phyloP scores from a whole-genome alignment of 257 asterid genomes.

The Nicotiana undulata region DNA sequence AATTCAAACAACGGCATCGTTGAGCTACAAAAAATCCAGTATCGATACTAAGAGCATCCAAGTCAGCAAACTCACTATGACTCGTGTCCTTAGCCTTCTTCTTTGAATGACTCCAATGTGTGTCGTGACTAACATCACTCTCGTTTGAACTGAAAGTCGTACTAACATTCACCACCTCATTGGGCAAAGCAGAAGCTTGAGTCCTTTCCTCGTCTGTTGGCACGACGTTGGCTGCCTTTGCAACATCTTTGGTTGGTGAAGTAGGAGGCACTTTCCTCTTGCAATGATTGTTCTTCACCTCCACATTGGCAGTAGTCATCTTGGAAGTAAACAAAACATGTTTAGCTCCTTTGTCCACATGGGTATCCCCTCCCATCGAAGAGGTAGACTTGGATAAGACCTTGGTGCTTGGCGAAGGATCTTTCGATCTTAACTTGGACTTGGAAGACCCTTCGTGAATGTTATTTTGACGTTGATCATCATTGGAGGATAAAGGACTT shows the following conservation, averaged over 20 bases:
- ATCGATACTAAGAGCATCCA: too few species aligned
- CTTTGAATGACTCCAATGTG: too few species aligned
- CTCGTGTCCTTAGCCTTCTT: too few species aligned
- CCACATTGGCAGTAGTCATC: accelerated
- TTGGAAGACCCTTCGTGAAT: neutral
- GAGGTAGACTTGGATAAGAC: neutral
- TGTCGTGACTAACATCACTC: neutral
- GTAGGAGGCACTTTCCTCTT: neutral
- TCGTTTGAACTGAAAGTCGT: neutral
- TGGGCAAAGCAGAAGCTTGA: too few species aligned
- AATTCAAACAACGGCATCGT: too few species aligned
- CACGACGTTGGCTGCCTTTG: neutral
- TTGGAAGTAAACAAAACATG: neutral
- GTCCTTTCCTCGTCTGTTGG: neutral
- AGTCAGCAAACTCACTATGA: too few species aligned
- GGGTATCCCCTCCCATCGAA: neutral
- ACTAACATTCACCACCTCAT: neutral
- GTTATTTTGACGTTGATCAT: neutral
- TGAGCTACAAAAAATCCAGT: too few species aligned
- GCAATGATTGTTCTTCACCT: neutral
- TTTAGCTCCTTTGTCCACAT: neutral
- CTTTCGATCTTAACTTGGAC: neutral
- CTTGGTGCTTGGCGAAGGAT: neutral
- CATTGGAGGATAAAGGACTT: neutral
- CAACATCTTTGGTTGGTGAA: neutral